Conservation (phyloP, 2,329 filamentous ascomycete species). For the Colletotrichum simmondsii region DNA sequence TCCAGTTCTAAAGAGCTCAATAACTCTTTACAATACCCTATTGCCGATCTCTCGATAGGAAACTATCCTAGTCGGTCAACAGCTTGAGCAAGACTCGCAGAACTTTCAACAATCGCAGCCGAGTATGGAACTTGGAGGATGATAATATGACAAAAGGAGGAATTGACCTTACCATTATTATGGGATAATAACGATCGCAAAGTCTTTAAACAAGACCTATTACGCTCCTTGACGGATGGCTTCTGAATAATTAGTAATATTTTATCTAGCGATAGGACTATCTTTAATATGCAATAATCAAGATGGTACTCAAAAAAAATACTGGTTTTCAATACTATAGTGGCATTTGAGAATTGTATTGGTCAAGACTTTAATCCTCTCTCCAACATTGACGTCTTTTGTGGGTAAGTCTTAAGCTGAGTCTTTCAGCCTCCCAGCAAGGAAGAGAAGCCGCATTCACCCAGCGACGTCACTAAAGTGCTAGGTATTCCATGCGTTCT, state of each 20-base stretch:
- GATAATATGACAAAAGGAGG: not conserved
- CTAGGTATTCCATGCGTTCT: not conserved
- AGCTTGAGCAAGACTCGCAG: not conserved
- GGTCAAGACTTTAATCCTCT: not conserved
- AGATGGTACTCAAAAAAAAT: not conserved
- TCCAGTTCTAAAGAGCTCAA: not conserved
- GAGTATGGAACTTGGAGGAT: not conserved
- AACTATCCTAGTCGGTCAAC: not conserved
- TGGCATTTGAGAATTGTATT: not conserved
- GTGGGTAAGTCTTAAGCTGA: not conserved
- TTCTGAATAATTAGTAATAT: slow-evolving; percentile 1
- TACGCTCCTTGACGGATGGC: slow-evolving; percentile 16
- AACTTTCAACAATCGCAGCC: not conserved
- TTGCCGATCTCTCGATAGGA: not conserved
- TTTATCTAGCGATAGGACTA: not conserved
- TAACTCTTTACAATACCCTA: not conserved
- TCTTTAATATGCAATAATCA: not conserved
- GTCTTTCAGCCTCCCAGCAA: not conserved
- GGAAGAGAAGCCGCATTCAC: not conserved
- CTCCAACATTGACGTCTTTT: not conserved
- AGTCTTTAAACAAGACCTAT: not conserved
- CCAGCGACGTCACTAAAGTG: not conserved
- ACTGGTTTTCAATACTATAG: not conserved
- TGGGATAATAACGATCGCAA: not conserved
- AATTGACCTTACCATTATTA: not conserved